Conservation (phyloP, 202 grass and related monocot genomes). For the Setaria viridis region DNA sequence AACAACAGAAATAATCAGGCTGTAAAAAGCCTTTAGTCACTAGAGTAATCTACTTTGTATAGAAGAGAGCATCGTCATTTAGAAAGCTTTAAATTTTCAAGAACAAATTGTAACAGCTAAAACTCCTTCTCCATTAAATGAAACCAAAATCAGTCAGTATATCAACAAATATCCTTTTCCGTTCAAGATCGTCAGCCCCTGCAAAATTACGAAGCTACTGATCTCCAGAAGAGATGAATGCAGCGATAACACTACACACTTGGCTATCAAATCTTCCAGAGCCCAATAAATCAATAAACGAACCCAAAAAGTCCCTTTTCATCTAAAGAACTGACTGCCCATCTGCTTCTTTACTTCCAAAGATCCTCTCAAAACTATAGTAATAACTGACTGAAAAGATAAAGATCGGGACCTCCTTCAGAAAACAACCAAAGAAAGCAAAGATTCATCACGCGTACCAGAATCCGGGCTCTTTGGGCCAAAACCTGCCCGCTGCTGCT, state of each 20-base stretch:
- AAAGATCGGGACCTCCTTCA: too few relatives aligned
- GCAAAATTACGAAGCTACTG: conserved; percentile 9
- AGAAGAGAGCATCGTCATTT: background rate
- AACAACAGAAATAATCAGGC: too few relatives aligned
- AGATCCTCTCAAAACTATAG: conserved; percentile 18
- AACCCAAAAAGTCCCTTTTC: conserved; percentile 38
- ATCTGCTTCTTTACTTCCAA: conserved; percentile 24
- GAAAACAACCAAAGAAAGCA: too few relatives aligned
- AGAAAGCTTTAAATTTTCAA: background rate
- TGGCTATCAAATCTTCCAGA: conserved; percentile 26
- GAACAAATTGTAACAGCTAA: background rate
- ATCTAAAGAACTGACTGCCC: conserved; percentile 35
- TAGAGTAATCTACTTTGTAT: background rate
- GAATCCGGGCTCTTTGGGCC: too few relatives aligned
- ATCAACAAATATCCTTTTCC: too few relatives aligned
- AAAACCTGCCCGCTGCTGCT: too few relatives aligned
- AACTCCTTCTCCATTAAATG: background rate
- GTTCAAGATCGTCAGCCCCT: too few relatives aligned
- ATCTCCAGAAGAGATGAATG: conserved; percentile 25
- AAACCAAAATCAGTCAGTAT: too few relatives aligned
- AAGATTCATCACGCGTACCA: too few relatives aligned
- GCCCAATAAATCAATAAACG: conserved; percentile 26
- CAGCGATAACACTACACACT: background rate
- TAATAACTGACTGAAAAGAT: too few relatives aligned
- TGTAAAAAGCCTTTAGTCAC: background rate